Conservation (phyloP, 2,329 filamentous ascomycete genomes). For the Metarhizium rileyi region DNA sequence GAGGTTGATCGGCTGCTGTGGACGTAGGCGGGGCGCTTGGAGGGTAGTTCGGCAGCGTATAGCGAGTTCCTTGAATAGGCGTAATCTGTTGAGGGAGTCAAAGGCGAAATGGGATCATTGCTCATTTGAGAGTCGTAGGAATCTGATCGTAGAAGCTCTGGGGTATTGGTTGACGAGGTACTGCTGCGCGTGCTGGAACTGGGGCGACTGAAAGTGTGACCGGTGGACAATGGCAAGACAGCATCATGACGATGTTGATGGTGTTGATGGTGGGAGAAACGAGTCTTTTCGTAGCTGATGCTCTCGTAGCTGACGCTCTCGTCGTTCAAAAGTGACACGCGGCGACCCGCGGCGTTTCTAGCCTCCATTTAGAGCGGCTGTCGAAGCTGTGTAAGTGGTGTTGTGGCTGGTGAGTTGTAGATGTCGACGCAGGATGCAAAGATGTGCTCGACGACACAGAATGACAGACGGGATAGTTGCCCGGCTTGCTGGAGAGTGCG, state of each 20-base stretch:
- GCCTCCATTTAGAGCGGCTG: constrained; percentile 35
- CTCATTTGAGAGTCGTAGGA: constrained; percentile 53
- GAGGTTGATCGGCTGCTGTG: constrained; percentile 36
- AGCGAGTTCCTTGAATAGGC: constrained; percentile 30
- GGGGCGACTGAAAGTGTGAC: constrained; percentile 21
- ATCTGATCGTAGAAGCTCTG: constrained; percentile 48
- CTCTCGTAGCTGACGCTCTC: constrained; percentile 20
- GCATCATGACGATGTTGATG: constrained; percentile 10
- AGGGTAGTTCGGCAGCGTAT: constrained; percentile 24
- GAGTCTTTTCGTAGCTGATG: constrained; percentile 5
- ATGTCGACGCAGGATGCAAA: not conserved
- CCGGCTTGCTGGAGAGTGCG: not conserved
- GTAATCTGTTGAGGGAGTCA: constrained; percentile 41
- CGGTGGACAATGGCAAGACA: constrained; percentile 24
- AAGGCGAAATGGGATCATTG: constrained; percentile 43
- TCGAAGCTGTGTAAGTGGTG: not conserved
- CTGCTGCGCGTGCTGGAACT: constrained; percentile 28
- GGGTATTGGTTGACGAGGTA: constrained; percentile 41
- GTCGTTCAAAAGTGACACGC: constrained; percentile 52
- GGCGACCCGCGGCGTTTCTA: constrained; percentile 45
- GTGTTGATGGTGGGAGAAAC: constrained; percentile 12
- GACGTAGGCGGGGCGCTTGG: constrained; percentile 33
- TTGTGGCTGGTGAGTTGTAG: not conserved
- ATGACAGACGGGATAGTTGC: not conserved
- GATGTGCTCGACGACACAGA: not conserved